Conservation (phyloP, 176 grass and related monocot genomes). For the Carex myosuroides region DNA sequence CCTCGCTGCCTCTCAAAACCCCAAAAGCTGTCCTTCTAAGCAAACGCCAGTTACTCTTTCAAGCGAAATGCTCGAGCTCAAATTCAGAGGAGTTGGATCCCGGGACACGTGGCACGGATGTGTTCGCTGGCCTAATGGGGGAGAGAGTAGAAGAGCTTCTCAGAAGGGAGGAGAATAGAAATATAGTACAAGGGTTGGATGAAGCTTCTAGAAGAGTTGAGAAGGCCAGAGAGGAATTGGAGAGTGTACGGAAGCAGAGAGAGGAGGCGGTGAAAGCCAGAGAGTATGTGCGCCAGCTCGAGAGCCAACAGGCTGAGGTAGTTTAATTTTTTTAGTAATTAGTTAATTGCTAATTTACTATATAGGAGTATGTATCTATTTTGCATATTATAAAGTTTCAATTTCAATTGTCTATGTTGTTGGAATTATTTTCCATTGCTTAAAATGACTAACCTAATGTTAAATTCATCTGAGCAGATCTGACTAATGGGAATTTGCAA, state of each 20-base stretch:
- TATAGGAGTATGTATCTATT: neutral
- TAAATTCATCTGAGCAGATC: neutral
- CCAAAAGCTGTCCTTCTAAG: neutral
- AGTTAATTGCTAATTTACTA: neutral
- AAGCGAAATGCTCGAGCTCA: constrained; percentile 30
- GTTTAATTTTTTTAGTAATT: neutral
- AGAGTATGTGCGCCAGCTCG: constrained; percentile 57
- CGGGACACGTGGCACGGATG: constrained; percentile 1
- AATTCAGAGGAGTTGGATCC: neutral
- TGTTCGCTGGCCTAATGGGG: constrained; percentile 42
- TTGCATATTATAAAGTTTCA: neutral
- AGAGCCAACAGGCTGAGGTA: constrained; percentile 62
- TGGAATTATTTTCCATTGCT: neutral
- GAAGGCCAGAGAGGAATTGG: constrained; percentile 57
- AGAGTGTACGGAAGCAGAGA: constrained; percentile 60
- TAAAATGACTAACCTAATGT: neutral
- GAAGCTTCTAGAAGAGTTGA: constrained; percentile 73
- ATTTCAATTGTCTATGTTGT: neutral
- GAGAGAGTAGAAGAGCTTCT: constrained; percentile 75
- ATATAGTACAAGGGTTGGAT: constrained; percentile 54
- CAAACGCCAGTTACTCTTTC: neutral
- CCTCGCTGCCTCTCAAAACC: neutral
- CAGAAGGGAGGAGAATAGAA: constrained; percentile 59
- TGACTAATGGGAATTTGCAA: neutral
- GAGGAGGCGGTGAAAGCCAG: constrained; percentile 34